Base-by-base conservation (phyloP, 768 basidiomycete genomes). In the Boletus bicolor region DNA sequence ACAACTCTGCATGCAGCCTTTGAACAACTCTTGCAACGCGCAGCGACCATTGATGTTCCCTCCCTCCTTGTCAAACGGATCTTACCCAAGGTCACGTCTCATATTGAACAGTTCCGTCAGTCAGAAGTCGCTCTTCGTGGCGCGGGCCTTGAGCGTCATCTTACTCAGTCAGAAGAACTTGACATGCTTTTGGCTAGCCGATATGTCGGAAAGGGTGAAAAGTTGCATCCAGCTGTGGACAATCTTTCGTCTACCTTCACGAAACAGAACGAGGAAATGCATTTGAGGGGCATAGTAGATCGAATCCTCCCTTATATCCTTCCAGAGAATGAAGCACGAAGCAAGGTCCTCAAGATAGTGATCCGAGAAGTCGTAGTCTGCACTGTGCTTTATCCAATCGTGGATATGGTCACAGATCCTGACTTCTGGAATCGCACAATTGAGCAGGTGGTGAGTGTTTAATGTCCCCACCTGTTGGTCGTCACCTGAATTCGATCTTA, bases 371-470 rank as follows among this genome's bases (percentile, higher is more conserved):
- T 98, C 61, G 76, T 88, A 1, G 82, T 89, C 5, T 95, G 92
- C 66, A 77, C 87, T 2, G 84, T 96, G 4, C 66, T 98, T 39
- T 85, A 89, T 65, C 94, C 96, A 12, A 71, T 96, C 51, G 85
- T 96, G 78, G 92, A 98, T 47, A 91, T 96, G 87, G 68, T 98
- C 36, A 80, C 89, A 30, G 97, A 99, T 69, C 92, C 94, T 5
- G 97, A 99, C 71, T 97, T 97, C 61, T 98, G 94, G 94, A 99
- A 99, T 74, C 79, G 84, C 55, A 82, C 84, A 37, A 90, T 98
- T 48, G 95, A 98, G 70, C 87, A 94, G 74, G 83, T 91, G 75
- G 95, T 93, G 69, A 73, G 91, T 77, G 46, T 43, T n/a, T 14
- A 10, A 26, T 36, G 44, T 44, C 9, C 28, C 4, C 28, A 9